Evolutionary conservation across 2,329 filamentous ascomycete species (phyloP).

Genomic region (Xylaria sp.): DNA sequence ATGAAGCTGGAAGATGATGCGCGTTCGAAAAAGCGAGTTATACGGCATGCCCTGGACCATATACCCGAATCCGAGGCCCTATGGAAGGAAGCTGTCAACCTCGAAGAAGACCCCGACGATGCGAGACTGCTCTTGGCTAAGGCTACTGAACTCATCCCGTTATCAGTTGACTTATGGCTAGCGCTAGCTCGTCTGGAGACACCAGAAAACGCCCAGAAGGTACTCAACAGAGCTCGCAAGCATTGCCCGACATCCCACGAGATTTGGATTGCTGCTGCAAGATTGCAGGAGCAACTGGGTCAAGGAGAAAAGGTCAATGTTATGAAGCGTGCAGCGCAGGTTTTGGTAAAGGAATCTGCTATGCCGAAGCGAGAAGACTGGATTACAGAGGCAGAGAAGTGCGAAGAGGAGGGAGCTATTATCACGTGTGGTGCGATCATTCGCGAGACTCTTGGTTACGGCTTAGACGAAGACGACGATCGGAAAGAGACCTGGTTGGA

Average conservation of each 20-base stretch:
- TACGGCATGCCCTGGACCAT: slow-evolving; percentile 84
- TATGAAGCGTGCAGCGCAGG: slow-evolving; percentile 89
- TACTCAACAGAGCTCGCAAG: slow-evolving; percentile 91
- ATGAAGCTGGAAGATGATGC: slow-evolving; percentile 84
- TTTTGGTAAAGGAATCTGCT: slow-evolving; percentile 81
- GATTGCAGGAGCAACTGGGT: slow-evolving; percentile 82
- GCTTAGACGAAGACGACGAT: slow-evolving; percentile 91
- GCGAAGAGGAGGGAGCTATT: slow-evolving; percentile 83
- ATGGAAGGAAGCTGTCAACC: slow-evolving; percentile 97
- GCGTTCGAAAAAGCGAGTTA: slow-evolving; percentile 84
- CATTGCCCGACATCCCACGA: slow-evolving; percentile 89
- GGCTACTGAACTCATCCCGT: slow-evolving; percentile 88
- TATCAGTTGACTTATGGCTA: slow-evolving; percentile 92
- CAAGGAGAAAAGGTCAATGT: slow-evolving; percentile 76
- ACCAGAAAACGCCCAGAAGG: slow-evolving; percentile 86
- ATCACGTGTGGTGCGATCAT: slow-evolving; percentile 87
- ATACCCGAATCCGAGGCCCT: slow-evolving; percentile 90
- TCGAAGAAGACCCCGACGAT: slow-evolving; percentile 85
- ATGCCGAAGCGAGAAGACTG: slow-evolving; percentile 98
- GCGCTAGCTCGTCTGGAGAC: slow-evolving; percentile 85
- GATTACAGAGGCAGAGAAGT: slow-evolving; percentile 91
- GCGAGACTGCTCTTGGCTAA: slow-evolving; percentile 86
- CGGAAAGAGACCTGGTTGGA: slow-evolving; percentile 94
- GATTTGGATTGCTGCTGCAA: slow-evolving; percentile 92
- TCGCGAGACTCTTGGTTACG: slow-evolving; percentile 86